Percentiles rank a stretch among this genome's conserved stretches.
phyloP scores from a whole-genome alignment of 257 asterid species.

The Buddleja alternifolia region DNA sequence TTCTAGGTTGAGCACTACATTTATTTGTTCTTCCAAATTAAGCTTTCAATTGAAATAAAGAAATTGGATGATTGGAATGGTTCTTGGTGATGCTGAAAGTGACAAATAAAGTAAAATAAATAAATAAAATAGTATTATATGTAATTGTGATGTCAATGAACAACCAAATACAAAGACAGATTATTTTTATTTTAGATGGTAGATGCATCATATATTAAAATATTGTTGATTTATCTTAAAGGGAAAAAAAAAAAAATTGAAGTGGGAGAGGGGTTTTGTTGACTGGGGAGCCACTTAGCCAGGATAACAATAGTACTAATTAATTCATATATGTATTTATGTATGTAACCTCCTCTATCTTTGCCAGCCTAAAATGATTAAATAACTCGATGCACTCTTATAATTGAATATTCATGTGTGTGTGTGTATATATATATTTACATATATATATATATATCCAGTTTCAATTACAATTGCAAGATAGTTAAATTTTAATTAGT shows the following conservation, averaged over 20 bases:
- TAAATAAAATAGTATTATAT: neutral
- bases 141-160: constrained; percentile 29
- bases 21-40: constrained; percentile 4
- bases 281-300: constrained; percentile 18
- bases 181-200: neutral
- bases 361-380: neutral
- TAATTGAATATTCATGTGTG: too few species aligned
- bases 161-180: constrained; percentile 32
- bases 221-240: constrained; percentile 8
- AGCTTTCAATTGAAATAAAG: constrained; percentile 19
- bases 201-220: neutral
- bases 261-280: constrained; percentile 26
- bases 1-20: constrained; percentile 15
- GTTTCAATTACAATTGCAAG: too few species aligned
- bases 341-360: neutral
- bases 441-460: too few species aligned
- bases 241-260: neutral
- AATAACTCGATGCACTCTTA: neutral
- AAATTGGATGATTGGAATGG: constrained; percentile 32
- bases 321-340: neutral
- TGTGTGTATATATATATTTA: too few species aligned
- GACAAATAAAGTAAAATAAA: constrained; percentile 30
- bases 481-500: too few species aligned
- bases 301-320: neutral
- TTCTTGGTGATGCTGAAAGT: constrained; percentile 40